phyloP scores from a whole-genome alignment of 2,329 filamentous ascomycete species.

The Parasarocladium wereldwijsianum region DNA sequence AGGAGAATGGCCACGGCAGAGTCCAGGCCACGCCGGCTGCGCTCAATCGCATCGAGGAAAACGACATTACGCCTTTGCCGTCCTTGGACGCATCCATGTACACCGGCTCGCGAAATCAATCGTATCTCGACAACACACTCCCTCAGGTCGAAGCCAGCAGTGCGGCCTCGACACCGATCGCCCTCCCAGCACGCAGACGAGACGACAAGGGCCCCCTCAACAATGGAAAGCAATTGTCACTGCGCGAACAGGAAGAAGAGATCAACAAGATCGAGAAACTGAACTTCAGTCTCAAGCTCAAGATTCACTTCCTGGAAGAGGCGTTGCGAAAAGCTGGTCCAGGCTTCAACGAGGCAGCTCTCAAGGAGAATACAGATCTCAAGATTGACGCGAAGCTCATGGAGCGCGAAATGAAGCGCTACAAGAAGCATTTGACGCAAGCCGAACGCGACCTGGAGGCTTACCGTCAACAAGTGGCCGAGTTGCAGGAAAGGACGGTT shows the following conservation, averaged over 20 bases:
- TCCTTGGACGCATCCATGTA: conserved; percentile 59
- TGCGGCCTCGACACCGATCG: conserved; percentile 67
- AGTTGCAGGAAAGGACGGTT: conserved; percentile 71
- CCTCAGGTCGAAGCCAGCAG: conserved; percentile 69
- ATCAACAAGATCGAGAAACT: conserved; percentile 97
- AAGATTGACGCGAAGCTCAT: conserved; percentile 88
- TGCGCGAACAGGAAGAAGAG: conserved; percentile 88
- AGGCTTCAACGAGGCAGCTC: conserved; percentile 73
- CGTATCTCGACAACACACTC: conserved; percentile 53
- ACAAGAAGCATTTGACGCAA: conserved; percentile 67
- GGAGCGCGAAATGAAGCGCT: conserved; percentile 72
- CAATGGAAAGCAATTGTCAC: conserved; percentile 77
- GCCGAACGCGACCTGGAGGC: conserved; percentile 79
- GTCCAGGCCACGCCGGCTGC: conserved; percentile 53
- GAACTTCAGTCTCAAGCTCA: conserved; percentile 92
- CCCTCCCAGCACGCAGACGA: conserved; percentile 47
- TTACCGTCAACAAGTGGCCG: conserved; percentile 67
- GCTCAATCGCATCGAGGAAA: conserved; percentile 49
- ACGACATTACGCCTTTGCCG: conserved; percentile 63
- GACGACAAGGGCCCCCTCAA: conserved; percentile 56
- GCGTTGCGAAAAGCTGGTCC: conserved; percentile 75
- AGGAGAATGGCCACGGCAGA: conserved; percentile 36
- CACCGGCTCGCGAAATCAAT: conserved; percentile 48
- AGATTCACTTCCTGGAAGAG: conserved; percentile 93
- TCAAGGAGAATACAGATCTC: conserved; percentile 91